Evolutionary conservation across 2,329 filamentous ascomycete genomes (phyloP).

Genomic region (Aspergillus melleus): DNA sequence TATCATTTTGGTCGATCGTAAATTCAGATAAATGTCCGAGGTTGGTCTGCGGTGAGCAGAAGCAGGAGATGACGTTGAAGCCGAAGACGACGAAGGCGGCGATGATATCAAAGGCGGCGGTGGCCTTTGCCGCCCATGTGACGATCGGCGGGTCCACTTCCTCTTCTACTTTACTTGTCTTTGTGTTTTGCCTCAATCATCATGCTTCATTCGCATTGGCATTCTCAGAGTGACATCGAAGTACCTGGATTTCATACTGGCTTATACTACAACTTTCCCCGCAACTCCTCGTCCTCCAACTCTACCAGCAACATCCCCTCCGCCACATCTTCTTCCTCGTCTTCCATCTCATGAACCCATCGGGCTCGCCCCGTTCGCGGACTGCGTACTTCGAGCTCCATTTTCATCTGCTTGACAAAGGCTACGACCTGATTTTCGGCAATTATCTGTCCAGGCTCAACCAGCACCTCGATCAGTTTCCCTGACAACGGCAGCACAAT

Average conservation of each 20-base stretch:
- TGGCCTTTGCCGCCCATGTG: not conserved
- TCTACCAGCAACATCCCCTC: slow-evolving; percentile 57
- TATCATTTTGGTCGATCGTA: slow-evolving; percentile 22
- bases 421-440: slow-evolving; percentile 54
- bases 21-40: too few relatives aligned
- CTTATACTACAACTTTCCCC: slow-evolving; percentile 29
- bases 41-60: too few relatives aligned
- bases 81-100: too few relatives aligned
- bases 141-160: slow-evolving; percentile 1
- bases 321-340: slow-evolving; percentile 52
- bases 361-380: slow-evolving; percentile 48
- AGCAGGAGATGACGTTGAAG: not conserved
- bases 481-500: slow-evolving; percentile 59
- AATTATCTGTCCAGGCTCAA: slow-evolving; percentile 53
- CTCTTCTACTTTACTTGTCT: too few relatives aligned
- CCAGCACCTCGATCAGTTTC: slow-evolving; percentile 59
- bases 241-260: too few relatives aligned
- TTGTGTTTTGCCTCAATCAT: too few relatives aligned
- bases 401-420: slow-evolving; percentile 68
- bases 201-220: too few relatives aligned
- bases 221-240: too few relatives aligned
- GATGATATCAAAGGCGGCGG: not conserved
- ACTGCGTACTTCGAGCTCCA: slow-evolving; percentile 64
- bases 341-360: slow-evolving; percentile 56
- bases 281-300: slow-evolving; percentile 44